Conservation (phyloP, 495 filamentous ascomycete species). For the Xylaria intraflava region DNA sequence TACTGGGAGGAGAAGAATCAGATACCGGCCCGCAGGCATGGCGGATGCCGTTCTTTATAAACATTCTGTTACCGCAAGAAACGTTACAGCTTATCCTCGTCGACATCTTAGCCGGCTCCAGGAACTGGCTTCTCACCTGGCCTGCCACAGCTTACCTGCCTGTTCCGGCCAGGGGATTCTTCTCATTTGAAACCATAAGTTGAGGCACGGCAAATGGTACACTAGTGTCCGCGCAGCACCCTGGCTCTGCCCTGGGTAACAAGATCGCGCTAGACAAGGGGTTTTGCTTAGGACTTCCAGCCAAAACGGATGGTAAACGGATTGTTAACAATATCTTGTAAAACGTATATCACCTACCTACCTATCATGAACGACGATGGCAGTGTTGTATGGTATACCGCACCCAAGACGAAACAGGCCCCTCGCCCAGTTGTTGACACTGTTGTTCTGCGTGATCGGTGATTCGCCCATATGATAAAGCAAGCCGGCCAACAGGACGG, state of each 20-base stretch:
- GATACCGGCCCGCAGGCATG: not conserved
- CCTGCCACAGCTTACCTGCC: not conserved
- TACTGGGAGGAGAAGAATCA: not conserved
- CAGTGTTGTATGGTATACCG: no score
- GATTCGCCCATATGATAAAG: no score
- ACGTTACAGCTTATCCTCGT: not conserved
- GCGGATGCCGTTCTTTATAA: slow-evolving; percentile 1
- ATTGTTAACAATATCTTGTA: not conserved
- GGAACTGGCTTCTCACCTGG: not conserved
- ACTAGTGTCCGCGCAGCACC: not conserved
- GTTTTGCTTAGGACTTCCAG: not conserved
- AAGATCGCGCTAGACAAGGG: slow-evolving; percentile 10
- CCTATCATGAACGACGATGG: no score
- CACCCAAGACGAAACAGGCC: no score
- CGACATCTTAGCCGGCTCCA: not conserved
- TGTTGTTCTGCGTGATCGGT: no score
- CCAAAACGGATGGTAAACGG: slow-evolving; percentile 2
- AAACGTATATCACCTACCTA: not conserved
- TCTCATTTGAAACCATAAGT: slow-evolving; percentile 9
- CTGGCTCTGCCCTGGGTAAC: not conserved
- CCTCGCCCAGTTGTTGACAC: no score
- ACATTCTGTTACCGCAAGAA: not conserved
- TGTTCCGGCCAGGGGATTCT: slow-evolving; percentile 5
- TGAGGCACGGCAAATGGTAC: not conserved
- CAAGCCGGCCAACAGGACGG: no score